Percentiles rank a stretch among this genome's conserved stretches.
These are phyloP conservation scores for Arabidopsis lyrata DNA, from an alignment of 441 rosid species.

Conservation along the genomic window DNA sequence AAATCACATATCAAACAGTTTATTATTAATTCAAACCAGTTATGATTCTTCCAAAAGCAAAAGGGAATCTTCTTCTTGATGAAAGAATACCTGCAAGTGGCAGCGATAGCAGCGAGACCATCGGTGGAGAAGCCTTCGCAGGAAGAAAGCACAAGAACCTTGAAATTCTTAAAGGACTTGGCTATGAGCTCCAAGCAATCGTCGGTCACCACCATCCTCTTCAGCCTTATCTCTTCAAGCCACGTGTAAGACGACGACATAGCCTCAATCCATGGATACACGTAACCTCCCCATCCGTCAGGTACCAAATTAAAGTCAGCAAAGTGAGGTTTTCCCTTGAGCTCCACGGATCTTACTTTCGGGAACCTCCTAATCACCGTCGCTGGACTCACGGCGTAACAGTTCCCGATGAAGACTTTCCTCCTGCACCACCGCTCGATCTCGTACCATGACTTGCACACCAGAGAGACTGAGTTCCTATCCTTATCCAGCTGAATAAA, in stretches of 20 bases:
- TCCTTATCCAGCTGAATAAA: constrained; percentile 65
- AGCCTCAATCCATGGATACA: constrained; percentile 71
- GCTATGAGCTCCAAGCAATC: constrained; percentile 81
- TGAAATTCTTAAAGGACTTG: constrained; percentile 75
- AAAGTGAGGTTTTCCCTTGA: constrained; percentile 92
- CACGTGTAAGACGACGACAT: constrained; percentile 66
- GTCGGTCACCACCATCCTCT: constrained; percentile 86
- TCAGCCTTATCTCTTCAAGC: constrained; percentile 84
- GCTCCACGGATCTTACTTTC: constrained; percentile 74
- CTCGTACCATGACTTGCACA: constrained; percentile 93
- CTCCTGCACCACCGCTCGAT: constrained; percentile 79
- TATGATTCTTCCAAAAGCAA: not conserved
- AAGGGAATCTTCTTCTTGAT: not conserved
- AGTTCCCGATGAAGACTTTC: constrained; percentile 82
- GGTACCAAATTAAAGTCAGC: constrained; percentile 93
- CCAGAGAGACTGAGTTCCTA: constrained; percentile 78
- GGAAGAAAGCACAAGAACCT: constrained; percentile 67
- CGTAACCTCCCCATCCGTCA: constrained; percentile 87
- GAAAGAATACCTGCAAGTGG: constrained; percentile 73
- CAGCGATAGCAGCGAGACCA: constrained; percentile 86
- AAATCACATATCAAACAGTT: not conserved
- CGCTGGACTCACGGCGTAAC: constrained; percentile 78
- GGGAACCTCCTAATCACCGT: constrained; percentile 76
- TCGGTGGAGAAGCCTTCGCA: constrained; percentile 92
- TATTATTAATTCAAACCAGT: not conserved